phyloP scores from a whole-genome alignment of 768 basidiomycete genomes.

The Cytidiella melzeri region DNA sequence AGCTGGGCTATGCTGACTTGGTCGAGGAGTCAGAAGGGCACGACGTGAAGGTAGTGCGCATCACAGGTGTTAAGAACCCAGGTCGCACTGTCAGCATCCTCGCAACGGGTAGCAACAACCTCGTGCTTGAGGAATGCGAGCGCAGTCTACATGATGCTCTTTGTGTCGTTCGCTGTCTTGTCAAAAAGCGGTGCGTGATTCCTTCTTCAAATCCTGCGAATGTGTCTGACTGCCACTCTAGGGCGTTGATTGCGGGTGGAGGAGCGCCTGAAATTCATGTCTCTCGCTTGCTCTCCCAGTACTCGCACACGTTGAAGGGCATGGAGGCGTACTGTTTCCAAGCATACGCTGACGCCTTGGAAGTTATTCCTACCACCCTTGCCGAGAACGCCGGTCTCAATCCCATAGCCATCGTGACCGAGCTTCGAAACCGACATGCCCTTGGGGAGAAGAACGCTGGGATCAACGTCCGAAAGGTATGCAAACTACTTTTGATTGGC shows the following conservation, averaged over 20 bases:
- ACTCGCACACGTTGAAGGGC: conserved; percentile 89
- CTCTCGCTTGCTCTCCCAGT: conserved; percentile 83
- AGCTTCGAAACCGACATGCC: conserved; percentile 94
- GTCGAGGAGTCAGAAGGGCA: conserved; percentile 82
- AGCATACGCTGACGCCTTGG: conserved; percentile 94
- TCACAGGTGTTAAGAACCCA: conserved; percentile 91
- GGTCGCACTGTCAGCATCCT: conserved; percentile 94
- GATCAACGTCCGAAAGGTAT: conserved; percentile 95
- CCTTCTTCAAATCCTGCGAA: not conserved
- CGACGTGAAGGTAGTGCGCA: conserved; percentile 87
- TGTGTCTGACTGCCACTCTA: conserved; percentile 18
- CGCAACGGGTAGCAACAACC: conserved; percentile 86
- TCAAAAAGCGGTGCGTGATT: conserved; percentile 83
- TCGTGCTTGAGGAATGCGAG: conserved; percentile 96
- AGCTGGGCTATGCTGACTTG: conserved; percentile 92
- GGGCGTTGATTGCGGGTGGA: conserved; percentile 92
- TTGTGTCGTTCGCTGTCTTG: conserved; percentile 97
- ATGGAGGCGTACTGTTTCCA: conserved; percentile 99
- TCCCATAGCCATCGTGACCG: conserved; percentile 97
- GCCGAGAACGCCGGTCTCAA: conserved; percentile 99
- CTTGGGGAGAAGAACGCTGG: conserved; percentile 92
- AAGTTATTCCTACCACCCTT: conserved; percentile 95
- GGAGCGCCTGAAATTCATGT: conserved; percentile 98
- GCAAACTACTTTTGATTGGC: conserved; percentile 22
- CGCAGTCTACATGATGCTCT: conserved; percentile 96